phyloP scores from a whole-genome alignment of 352 stramenopile species.

The Paralagenidium karlingii region DNA sequence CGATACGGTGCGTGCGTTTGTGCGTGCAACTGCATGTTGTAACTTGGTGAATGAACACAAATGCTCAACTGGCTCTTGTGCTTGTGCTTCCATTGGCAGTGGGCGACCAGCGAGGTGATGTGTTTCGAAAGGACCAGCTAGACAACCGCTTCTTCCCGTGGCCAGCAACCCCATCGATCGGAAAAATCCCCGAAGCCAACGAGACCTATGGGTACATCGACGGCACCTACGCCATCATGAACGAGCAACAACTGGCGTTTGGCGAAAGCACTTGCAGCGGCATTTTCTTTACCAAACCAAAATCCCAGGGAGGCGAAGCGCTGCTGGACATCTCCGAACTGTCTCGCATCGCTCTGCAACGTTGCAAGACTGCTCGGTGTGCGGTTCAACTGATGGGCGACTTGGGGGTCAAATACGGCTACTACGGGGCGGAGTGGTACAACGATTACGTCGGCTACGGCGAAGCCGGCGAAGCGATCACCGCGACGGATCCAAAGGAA shows the following conservation, averaged over 20 bases:
- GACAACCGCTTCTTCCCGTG: constrained; percentile 62
- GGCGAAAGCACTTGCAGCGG: constrained; percentile 89
- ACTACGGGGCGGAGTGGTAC: constrained; percentile 87
- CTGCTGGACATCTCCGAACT: constrained; percentile 87
- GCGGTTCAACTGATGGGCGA: constrained; percentile 85
- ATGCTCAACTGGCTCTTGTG: not conserved
- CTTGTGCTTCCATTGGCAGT: constrained; percentile 28
- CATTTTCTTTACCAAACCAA: constrained; percentile 63
- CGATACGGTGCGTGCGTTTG: constrained; percentile 40
- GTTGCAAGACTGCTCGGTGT: constrained; percentile 69
- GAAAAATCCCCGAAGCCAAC: constrained; percentile 78
- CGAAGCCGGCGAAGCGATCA: constrained; percentile 76
- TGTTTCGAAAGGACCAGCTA: too few relatives aligned
- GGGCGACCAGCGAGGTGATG: constrained; percentile 32
- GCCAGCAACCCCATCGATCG: constrained; percentile 44
- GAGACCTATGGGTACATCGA: constrained; percentile 92
- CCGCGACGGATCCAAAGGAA: constrained; percentile 82
- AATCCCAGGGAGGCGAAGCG: constrained; percentile 75
- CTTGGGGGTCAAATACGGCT: constrained; percentile 85
- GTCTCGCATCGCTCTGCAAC: constrained; percentile 84
- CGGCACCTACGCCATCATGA: constrained; percentile 91
- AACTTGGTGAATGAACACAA: too few relatives aligned
- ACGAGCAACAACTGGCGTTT: constrained; percentile 90
- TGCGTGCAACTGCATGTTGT: not conserved
- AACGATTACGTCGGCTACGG: constrained; percentile 78